Percentiles rank a stretch among this genome's conserved stretches.
phyloP scores from a whole-genome alignment of 225 moss, liverwort and hornwort species.

The Rhytidiadelphus loreus region DNA sequence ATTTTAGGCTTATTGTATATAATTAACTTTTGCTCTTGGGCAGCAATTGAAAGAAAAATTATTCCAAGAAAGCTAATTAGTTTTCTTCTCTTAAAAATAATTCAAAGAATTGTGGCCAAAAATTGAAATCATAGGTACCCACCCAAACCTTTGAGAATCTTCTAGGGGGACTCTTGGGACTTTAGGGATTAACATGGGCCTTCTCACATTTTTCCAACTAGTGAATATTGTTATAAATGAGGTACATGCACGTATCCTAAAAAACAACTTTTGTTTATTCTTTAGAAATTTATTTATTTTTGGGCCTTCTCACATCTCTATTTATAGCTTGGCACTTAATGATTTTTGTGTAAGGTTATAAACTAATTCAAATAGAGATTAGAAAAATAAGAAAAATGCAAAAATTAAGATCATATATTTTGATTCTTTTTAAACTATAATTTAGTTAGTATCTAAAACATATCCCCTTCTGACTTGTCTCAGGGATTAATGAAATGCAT shows the following conservation, averaged over 20 bases:
- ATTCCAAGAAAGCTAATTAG: no score
- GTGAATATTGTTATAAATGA: not conserved
- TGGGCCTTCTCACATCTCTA: no score
- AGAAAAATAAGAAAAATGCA: not conserved
- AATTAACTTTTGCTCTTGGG: no score
- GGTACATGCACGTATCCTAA: rapidly evolving
- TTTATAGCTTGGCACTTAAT: not conserved
- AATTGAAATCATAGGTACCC: no score
- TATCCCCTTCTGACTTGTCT: not conserved
- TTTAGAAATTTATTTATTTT: no score
- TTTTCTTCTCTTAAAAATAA: no score
- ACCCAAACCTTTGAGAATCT: no score
- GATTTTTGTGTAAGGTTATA: not conserved
- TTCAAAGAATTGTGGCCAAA: no score
- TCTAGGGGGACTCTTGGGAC: no score
- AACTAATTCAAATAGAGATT: not conserved
- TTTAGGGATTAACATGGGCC: not conserved
- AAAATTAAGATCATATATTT: not conserved
- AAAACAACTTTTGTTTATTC: not conserved
- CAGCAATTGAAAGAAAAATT: no score
- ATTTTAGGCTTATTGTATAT: no score
- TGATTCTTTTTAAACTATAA: not conserved
- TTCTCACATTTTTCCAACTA: not conserved
- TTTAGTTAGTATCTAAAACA: not conserved
- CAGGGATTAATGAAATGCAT: no score